Evolutionary conservation across 495 filamentous ascomycete species (phyloP).

Genomic region (Aspergillus sclerotiicarbonarius): DNA sequence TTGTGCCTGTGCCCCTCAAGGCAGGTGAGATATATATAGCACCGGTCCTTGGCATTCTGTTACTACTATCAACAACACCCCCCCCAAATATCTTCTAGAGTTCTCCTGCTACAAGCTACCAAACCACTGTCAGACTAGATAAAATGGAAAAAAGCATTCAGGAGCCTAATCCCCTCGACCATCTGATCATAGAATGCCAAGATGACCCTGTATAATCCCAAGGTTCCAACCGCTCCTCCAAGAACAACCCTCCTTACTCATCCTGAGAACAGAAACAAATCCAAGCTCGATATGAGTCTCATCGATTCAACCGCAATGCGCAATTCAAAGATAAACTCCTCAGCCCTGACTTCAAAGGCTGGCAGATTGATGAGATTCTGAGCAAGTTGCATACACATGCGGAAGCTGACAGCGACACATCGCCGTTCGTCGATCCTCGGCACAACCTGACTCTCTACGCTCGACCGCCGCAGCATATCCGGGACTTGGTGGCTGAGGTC

Average conservation of each 20-base stretch:
- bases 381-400: conserved; percentile 49
- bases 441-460: conserved; percentile 88
- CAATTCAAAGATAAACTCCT: conserved; percentile 69
- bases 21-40: not conserved
- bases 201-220: conserved; percentile 51
- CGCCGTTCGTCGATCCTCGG: conserved; percentile 62
- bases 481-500: conserved; percentile 61
- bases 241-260: not conserved
- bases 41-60: not conserved
- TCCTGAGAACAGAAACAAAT: conserved; percentile 55
- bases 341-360: conserved; percentile 61
- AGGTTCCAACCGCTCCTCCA: conserved; percentile 2
- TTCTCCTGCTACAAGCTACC: not conserved
- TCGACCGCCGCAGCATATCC: conserved; percentile 68
- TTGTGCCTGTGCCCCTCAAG: not conserved
- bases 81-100: not conserved
- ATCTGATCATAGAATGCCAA: conserved; percentile 61
- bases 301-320: conserved; percentile 69
- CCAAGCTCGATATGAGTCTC: conserved; percentile 66
- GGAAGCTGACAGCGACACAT: conserved; percentile 18
- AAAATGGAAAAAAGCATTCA: not conserved
- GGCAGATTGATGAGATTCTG: conserved; percentile 75
- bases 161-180: conserved; percentile 69
- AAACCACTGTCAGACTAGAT: not conserved
- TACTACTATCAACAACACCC: not conserved